phyloP scores from a whole-genome alignment of 257 asterid species.

The Nicotiana tomentosiformis region DNA sequence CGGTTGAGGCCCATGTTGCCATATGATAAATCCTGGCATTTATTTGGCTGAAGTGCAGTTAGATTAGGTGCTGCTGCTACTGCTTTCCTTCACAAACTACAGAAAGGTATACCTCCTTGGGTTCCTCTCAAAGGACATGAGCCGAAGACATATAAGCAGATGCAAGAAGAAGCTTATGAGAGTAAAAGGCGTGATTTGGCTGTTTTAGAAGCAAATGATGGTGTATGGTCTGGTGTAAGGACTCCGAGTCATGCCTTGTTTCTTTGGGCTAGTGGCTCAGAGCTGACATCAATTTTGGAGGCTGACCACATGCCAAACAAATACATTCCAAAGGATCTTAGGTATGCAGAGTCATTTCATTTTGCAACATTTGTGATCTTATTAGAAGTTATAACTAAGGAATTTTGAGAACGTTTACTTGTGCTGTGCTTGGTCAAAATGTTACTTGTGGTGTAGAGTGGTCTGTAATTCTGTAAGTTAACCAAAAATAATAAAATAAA shows the following conservation, averaged over 20 bases:
- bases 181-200: constrained; percentile 87
- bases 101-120: constrained; percentile 95
- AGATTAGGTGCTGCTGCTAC: constrained; percentile 93
- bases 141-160: constrained; percentile 77
- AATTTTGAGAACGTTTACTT: background rate
- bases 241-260: constrained; percentile 91
- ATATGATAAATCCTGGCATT: background rate
- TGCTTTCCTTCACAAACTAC: constrained; percentile 78
- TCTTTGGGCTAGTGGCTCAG: constrained; percentile 98
- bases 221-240: constrained; percentile 90
- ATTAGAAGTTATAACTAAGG: background rate
- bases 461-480: background rate
- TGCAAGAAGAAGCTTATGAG: constrained; percentile 87
- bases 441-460: background rate
- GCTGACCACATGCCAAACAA: constrained; percentile 98
- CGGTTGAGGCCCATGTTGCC: background rate
- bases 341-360: constrained; percentile 34
- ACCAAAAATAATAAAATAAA: background rate
- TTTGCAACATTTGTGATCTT: background rate
- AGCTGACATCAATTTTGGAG: constrained; percentile 76
- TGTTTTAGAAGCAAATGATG: constrained; percentile 80
- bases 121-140: constrained; percentile 94
- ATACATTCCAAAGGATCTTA: constrained; percentile 74
- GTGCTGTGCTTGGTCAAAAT: too few relatives aligned
- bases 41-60: constrained; percentile 44